Base-by-base conservation (phyloP, 2,329 filamentous ascomycete species). In the Fusarium sp. region DNA sequence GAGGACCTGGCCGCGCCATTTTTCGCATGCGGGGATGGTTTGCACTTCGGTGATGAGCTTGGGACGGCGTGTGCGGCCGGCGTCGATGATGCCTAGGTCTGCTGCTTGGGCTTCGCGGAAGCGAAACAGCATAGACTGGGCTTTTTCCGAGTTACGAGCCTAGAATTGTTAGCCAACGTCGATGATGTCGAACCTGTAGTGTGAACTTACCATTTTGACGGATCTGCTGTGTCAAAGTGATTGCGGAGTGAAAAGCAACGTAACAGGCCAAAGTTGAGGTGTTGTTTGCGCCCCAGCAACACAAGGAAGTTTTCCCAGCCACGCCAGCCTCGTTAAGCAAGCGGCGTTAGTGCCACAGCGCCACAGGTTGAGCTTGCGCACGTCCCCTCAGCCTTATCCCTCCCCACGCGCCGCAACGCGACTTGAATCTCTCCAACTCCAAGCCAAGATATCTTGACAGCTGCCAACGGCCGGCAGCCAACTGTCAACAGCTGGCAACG, bases 71-170 rank as follows among this genome's bases (percentile, higher is more conserved):
- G 93, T 92, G 66, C 94, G 93, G 62, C 93, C 92, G 28, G 92
- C 92, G 84, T 98, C 95, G 82, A 99, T 93, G 80, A 98, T 98
- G 77, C 95, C 95, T 47, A 98, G 88, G 83, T 98, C 94, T 70
- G 94, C 93, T 71, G 95, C 95, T 88, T 98, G 96, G 75, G 95
- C 93, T 77, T 97, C 96, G 80, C 96, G 93, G 86, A 99, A 99
- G 86, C 96, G 95, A 85, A 98, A 99, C 81, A 99, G 95, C 95
- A 99, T 99, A 47, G 94, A 98, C 85, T 99, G 96, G 77, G 96
- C 95, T 82, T 98, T 99, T 87, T 98, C 95, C 44, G 93, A 95
- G 82, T 98, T 98, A 78, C 95, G 95, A 77, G 95, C 94, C 95
- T 94, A 74, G 0, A 0, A n/a, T n/a, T 26, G 63, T 74, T 31